Evolutionary conservation across 805 yeast species (phyloP).

Genomic region (Spathaspora sp.): DNA sequence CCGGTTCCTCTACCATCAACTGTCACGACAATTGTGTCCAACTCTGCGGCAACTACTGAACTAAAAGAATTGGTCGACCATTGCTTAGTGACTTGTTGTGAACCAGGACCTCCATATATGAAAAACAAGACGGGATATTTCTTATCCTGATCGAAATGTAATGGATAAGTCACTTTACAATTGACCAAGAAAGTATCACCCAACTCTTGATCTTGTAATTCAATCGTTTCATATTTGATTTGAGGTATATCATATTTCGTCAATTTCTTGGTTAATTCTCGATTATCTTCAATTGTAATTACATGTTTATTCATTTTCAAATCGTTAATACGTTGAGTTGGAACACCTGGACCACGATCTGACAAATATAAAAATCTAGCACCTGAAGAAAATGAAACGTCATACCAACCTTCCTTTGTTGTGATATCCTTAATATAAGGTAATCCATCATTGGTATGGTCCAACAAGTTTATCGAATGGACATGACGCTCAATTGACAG

Average conservation of each 20-base stretch:
- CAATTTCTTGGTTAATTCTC: slow-evolving; percentile 35
- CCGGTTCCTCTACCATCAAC: slow-evolving; percentile 99
- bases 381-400: slow-evolving; percentile 76
- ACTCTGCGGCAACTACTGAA: slow-evolving; percentile 69
- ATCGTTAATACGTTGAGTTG: slow-evolving; percentile 68
- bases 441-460: slow-evolving; percentile 33
- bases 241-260: slow-evolving; percentile 53
- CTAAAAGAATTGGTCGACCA: slow-evolving; percentile 62
- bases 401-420: slow-evolving; percentile 57
- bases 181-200: slow-evolving; percentile 51
- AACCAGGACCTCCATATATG: slow-evolving; percentile 95
- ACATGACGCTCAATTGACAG: slow-evolving; percentile 83
- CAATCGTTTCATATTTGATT: slow-evolving; percentile 49
- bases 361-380: slow-evolving; percentile 64
- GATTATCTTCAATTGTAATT: slow-evolving; percentile 47
- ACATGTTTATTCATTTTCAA: slow-evolving; percentile 25
- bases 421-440: slow-evolving; percentile 46
- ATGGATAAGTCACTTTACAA: slow-evolving; percentile 74
- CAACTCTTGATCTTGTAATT: slow-evolving; percentile 45
- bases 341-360: slow-evolving; percentile 78
- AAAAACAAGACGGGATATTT: slow-evolving; percentile 85
- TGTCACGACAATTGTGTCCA: slow-evolving; percentile 83
- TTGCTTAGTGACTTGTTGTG: slow-evolving; percentile 67
- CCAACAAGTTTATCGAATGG: slow-evolving; percentile 58
- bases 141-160: slow-evolving; percentile 55